Base-by-base conservation (phyloP, 2,329 filamentous ascomycete genomes). In the Trichophyton simii region DNA sequence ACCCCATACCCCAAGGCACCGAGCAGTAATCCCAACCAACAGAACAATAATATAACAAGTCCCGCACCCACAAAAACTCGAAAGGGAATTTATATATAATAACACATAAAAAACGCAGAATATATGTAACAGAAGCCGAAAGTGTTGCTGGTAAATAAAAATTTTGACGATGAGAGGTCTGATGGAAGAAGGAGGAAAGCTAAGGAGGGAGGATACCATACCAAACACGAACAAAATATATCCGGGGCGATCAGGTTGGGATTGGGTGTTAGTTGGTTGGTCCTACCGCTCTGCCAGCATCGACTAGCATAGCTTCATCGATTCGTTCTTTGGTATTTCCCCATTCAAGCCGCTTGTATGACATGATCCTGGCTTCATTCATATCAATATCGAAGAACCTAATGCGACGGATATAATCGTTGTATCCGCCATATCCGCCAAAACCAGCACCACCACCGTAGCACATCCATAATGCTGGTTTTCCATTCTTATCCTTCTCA, bases 331-430 rank as follows among this genome's bases (percentile, higher is more conserved):
- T 76, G 3, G 74, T 78, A 28, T 80, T 78, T 6, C 82, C 82
- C 67, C 79, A 82, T 70, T 97, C 92, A 15, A 95, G 78, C 58
- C 94, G 82, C 77, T 96, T 97, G 83, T 92, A 99, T 0, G 92
- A 99, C 57, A 83, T 85, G 67, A 99, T 91, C 55, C 89, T 83
- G 6, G 88, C 92, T 63, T 89, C 85, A 70, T 95, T 95, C 75
- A 91, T 89, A 72, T 99, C 92, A 58, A 99, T 84, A 68, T 97
- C 92, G 71, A 94, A 99, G 50, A 99, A 82, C 57, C 94, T 83
- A 60, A 96, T 81, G 34, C 91, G 85, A 28, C 94, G 87, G 69
- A 91, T 82, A 71, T 88, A 97, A 3, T 87, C 87, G 48, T 86
- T 86, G 71, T 96, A 97, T 4, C 92, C 91, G 20, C 88, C 94